Conservation (phyloP, 768 basidiomycete genomes). For the Sarcodon sp. region DNA sequence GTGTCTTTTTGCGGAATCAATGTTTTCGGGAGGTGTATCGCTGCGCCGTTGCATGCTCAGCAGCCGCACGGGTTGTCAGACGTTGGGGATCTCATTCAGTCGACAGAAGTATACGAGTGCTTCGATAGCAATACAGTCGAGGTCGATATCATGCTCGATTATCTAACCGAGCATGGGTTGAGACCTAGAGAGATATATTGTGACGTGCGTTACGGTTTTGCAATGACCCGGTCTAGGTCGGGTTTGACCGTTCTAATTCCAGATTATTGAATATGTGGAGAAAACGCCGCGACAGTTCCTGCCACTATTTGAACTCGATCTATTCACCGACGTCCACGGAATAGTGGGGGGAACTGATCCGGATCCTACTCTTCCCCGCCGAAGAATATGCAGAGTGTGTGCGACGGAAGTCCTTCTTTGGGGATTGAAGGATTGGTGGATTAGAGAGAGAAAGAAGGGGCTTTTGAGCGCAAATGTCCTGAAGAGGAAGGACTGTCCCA, state of each 20-base stretch:
- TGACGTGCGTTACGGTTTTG: constrained; percentile 33
- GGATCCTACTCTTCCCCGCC: constrained; percentile 44
- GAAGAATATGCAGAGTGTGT: constrained; percentile 55
- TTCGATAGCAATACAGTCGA: constrained; percentile 71
- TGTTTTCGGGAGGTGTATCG: constrained; percentile 61
- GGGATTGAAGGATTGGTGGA: constrained; percentile 76
- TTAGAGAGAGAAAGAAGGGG: constrained; percentile 63
- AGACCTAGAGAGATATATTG: constrained; percentile 66
- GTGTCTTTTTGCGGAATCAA: constrained; percentile 76
- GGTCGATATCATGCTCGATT: constrained; percentile 78
- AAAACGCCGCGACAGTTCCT: constrained; percentile 50
- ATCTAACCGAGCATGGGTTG: constrained; percentile 47
- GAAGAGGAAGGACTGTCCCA: constrained; percentile 54
- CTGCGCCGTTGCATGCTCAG: constrained; percentile 40
- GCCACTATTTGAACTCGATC: constrained; percentile 53
- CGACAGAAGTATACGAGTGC: constrained; percentile 63
- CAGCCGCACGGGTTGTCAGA: constrained; percentile 60
- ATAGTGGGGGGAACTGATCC: constrained; percentile 43
- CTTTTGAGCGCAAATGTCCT: constrained; percentile 41
- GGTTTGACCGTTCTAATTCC: not conserved
- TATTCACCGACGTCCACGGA: constrained; percentile 58
- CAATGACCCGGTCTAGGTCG: not conserved
- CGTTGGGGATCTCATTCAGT: constrained; percentile 66
- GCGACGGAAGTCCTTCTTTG: constrained; percentile 65
- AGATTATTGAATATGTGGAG: constrained; percentile 55